These are phyloP conservation scores for Polyporus tsugae DNA, from an alignment of 1,284 basidiomycete species.

Conservation along the genomic window DNA sequence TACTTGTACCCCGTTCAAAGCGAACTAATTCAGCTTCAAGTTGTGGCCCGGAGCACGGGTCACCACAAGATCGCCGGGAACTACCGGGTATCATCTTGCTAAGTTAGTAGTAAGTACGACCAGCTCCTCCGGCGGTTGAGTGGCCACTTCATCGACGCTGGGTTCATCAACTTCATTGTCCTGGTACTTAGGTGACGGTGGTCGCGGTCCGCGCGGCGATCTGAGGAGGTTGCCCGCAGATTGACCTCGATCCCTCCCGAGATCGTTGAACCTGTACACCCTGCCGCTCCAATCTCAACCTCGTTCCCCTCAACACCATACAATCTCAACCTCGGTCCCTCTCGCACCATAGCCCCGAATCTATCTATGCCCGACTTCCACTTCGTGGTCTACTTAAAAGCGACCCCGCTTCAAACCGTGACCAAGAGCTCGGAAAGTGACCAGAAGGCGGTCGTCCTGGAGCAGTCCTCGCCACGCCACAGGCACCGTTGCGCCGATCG, in stretches of 20 bases:
- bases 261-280: conserved; percentile 74
- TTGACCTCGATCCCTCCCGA: too few species aligned
- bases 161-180: conserved; percentile 74
- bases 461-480: conserved; percentile 71
- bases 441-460: conserved; percentile 50
- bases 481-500: conserved; percentile 66
- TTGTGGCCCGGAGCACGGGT: conserved; percentile 83
- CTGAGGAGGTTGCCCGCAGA: background rate
- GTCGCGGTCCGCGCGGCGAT: conserved; percentile 41
- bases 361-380: conserved; percentile 51
- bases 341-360: conserved; percentile 46
- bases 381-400: conserved; percentile 65
- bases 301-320: too few species aligned
- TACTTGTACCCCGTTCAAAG: too few species aligned
- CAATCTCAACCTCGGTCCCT: conserved; percentile 27
- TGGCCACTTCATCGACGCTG: too few species aligned
- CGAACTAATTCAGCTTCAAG: too few species aligned
- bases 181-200: conserved; percentile 55
- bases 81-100: conserved; percentile 72
- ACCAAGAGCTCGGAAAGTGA: conserved; percentile 59
- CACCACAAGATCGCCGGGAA: conserved; percentile 74
- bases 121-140: conserved; percentile 68
- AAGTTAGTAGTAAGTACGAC: conserved; percentile 80
- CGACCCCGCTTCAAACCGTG: conserved; percentile 58
- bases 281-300: conserved; percentile 64